These are phyloP conservation scores for Metahyphopichia silvanorum DNA, from an alignment of 805 yeast genomes.

Conservation along the genomic window DNA sequence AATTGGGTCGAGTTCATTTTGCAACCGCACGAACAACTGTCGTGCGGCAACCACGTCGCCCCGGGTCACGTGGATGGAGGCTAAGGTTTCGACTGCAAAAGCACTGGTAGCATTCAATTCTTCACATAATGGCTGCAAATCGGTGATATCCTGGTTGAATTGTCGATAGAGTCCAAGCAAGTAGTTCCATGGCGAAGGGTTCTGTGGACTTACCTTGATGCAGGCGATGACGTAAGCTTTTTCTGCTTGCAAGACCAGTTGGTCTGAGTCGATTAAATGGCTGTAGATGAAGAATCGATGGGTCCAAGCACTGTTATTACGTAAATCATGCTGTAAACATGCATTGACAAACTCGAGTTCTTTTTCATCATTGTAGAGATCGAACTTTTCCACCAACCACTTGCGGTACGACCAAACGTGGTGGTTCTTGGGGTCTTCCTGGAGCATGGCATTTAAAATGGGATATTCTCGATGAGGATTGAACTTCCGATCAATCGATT, in stretches of 20 bases:
- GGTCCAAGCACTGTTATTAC: constrained; percentile 93
- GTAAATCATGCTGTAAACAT: constrained; percentile 58
- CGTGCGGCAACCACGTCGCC: no score
- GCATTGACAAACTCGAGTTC: constrained; percentile 53
- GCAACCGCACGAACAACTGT: no score
- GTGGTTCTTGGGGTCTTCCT: constrained; percentile 83
- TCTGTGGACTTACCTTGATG: constrained; percentile 68
- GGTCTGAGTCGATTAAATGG: constrained; percentile 17
- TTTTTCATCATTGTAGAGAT: constrained; percentile 36
- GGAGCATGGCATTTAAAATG: constrained; percentile 63
- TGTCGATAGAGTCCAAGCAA: constrained; percentile 51
- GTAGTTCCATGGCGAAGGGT: constrained; percentile 86
- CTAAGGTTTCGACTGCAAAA: no score
- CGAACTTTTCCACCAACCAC: constrained; percentile 68
- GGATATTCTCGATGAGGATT: constrained; percentile 58
- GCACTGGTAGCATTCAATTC: no score
- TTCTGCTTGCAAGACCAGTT: no score
- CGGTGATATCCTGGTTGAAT: constrained; percentile 22
- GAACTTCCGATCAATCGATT: constrained; percentile 18
- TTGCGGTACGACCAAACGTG: constrained; percentile 94
- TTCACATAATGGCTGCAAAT: constrained; percentile 47
- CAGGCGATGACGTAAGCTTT: constrained; percentile 45
- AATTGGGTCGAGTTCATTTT: no score
- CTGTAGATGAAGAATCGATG: constrained; percentile 68
- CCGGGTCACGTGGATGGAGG: no score